Base-by-base conservation (phyloP, 192 early-diverging fungal species). In the Rhizophagus prolifer region DNA sequence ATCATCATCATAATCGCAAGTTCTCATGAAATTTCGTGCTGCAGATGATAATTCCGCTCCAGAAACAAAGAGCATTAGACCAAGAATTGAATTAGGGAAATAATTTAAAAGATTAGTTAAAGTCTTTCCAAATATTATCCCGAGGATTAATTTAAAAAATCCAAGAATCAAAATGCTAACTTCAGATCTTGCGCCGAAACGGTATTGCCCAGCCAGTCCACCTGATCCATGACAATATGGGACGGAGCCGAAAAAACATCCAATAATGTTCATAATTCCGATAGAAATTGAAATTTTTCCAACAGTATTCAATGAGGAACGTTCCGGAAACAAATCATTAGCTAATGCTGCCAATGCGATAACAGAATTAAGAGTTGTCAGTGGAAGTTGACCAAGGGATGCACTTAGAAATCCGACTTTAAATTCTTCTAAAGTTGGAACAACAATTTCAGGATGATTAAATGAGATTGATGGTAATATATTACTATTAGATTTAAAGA, bases 141-240 rank as follows among this genome's bases (percentile, higher is more conserved):
- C 95, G 8, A 92, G 44, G 0, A 92, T 54, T n/a, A 97, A 85
- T 78, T 96, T 97, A 82, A 87, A 67, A 2, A 82, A 47, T 26
- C 96, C 96, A 23, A 97, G 85, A 66, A 94, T 65, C 61, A 94
- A 86, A 75, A 97, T 86, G 46, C 92, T 92, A 36, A 93, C 85
- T 70, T 91, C 93, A 1, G 92, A 87, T 63, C 96, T 88, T 21
- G 96, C 94, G 65, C 96, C 96, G 83, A 97, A 97, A 9, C 94
- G 92, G 80, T 96, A 95, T 83, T 97, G 95, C 8, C 91, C 96
- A n/a, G 94, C 94, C n/a, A 97, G 84, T 26, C 96, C 96, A 26
- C 96, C 95, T 46, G 93, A 93, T 34, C 92, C 90, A 69, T 93
- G 91, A 76, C 95, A 91, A 80, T 93, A 88, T 44, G 95, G 91